A percentile compares a stretch with the other conserved stretches of the same genome.
Evolutionary conservation across 257 asterid species (phyloP).

Genomic region (Oldenlandia corymbosa): DNA sequence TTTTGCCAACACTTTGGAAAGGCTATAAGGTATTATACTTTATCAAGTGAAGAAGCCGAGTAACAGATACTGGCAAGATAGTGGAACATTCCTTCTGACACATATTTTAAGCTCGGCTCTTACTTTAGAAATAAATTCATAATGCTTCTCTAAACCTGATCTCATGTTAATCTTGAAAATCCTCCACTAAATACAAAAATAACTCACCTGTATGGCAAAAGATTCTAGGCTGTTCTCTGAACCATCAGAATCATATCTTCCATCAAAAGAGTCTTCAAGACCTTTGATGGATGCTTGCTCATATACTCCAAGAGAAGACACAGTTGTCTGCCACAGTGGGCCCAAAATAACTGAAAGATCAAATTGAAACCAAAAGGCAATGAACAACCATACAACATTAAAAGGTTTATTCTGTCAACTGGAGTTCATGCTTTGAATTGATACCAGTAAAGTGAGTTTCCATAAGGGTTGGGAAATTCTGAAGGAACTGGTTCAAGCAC

Average conservation of each 20-base stretch:
- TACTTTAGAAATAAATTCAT: not conserved
- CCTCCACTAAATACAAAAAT: not conserved
- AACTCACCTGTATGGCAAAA: slow-evolving; percentile 76
- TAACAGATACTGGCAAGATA: not conserved
- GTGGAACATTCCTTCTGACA: not conserved
- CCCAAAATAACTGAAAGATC: slow-evolving; percentile 63
- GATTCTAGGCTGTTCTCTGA: slow-evolving; percentile 85
- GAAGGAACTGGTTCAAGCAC: slow-evolving; percentile 89
- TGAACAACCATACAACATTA: slow-evolving; percentile 8
- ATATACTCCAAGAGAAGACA: slow-evolving; percentile 75
- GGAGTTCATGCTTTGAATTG: not conserved
- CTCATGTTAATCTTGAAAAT: not conserved
- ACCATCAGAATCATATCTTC: slow-evolving; percentile 97
- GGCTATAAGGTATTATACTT: no score
- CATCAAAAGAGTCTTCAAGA: slow-evolving; percentile 76
- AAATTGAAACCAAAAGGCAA: slow-evolving; percentile 16
- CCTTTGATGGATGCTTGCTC: slow-evolving; percentile 77
- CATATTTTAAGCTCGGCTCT: not conserved
- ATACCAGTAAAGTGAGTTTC: slow-evolving; percentile 66
- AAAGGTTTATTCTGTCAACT: not conserved
- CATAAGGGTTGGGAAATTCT: slow-evolving; percentile 61
- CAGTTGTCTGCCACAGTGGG: slow-evolving; percentile 89
- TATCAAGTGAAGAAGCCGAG: not conserved
- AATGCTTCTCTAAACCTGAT: not conserved
- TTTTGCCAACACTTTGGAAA: not conserved